Base-by-base conservation (phyloP, 2,329 filamentous ascomycete genomes). In the Kalmusia sp. region DNA sequence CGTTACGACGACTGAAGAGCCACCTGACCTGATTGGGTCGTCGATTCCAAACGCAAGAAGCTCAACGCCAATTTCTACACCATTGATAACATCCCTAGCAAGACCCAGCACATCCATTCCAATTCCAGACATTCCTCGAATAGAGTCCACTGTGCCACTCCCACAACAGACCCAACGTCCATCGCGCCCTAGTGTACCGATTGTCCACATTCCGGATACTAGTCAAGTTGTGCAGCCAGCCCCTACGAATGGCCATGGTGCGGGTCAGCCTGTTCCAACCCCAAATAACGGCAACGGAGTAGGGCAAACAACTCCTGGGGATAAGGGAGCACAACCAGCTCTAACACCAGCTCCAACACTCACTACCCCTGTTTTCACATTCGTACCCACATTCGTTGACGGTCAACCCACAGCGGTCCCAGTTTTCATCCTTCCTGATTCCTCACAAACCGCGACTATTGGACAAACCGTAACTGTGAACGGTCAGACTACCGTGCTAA, bases 351-450 rank as follows among this genome's bases (percentile, higher is more conserved):
- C 37, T 12, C 43, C 51, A n/a, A 19, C 25, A 3, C 37, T 31
- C 31, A 33, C 51, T 5, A 51, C 52, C 1, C 61, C 57, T 25
- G 28, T 53, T 19, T 59, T 59, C 34, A 62, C 51, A 21, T 41
- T 58, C 22, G 37, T 63, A 21, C 46, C 54, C 9, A 62, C 57
- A n/a, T 31, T 48, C 1, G 37, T 54, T 6, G 39, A 55, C 25
- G 49, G 55, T 6, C 34, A 31, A 5, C 44, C 48, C 2, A 56
- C 51, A 11, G 30, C 48, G 3, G 39, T 31, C 3, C 58, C 51
- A 15, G 51, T 45, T 3, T 58, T 44, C 34, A 44, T 57, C 28
- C 6, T 55, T 24, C 51, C 51, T 4, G 58, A 33, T 2, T 51
- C 53, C 5, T 49, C 41, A 14, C 44, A 25, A 8, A 52, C 44